Conservation (phyloP, 176 grass and related monocot species). For the Aegilops umbellulata region DNA sequence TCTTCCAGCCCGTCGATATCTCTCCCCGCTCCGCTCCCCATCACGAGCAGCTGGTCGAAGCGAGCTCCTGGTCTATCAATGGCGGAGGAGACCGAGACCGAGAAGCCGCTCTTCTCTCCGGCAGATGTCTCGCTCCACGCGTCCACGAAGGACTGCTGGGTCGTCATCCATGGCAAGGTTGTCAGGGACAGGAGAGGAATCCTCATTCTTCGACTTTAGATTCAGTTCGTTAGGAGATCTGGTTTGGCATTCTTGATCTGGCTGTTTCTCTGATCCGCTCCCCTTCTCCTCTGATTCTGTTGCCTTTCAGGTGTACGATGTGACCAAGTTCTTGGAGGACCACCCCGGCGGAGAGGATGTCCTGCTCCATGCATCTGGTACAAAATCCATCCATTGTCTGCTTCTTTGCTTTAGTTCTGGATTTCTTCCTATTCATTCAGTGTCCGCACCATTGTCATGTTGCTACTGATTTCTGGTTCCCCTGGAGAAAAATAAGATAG, state of each 20-base stretch:
- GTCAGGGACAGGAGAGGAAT: neutral
- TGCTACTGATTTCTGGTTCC: neutral
- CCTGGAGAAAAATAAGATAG: neutral
- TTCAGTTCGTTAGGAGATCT: slow-evolving; percentile 12
- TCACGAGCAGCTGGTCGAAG: neutral
- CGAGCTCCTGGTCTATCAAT: slow-evolving; percentile 7
- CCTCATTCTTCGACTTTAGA: neutral
- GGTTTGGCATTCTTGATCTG: neutral
- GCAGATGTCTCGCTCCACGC: slow-evolving; percentile 50
- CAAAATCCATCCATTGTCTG: neutral
- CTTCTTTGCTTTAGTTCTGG: too few species aligned
- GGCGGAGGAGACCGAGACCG: slow-evolving; percentile 23
- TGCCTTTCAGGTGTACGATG: slow-evolving; percentile 76
- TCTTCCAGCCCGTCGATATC: neutral
- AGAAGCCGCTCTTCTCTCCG: slow-evolving; percentile 45
- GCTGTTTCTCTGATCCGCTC: neutral
- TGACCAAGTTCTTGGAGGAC: slow-evolving; percentile 79
- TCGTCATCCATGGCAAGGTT: slow-evolving; percentile 74
- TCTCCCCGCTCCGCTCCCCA: neutral
- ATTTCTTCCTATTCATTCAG: neutral
- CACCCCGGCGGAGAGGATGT: slow-evolving; percentile 80
- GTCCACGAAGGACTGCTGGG: slow-evolving; percentile 72
- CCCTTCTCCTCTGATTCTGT: neutral
- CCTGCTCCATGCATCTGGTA: slow-evolving; percentile 72
- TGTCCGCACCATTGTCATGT: neutral